Evolutionary conservation across 108 stramenopile genomes (phyloP).

Genomic region (Discostella stelligeroides): DNA sequence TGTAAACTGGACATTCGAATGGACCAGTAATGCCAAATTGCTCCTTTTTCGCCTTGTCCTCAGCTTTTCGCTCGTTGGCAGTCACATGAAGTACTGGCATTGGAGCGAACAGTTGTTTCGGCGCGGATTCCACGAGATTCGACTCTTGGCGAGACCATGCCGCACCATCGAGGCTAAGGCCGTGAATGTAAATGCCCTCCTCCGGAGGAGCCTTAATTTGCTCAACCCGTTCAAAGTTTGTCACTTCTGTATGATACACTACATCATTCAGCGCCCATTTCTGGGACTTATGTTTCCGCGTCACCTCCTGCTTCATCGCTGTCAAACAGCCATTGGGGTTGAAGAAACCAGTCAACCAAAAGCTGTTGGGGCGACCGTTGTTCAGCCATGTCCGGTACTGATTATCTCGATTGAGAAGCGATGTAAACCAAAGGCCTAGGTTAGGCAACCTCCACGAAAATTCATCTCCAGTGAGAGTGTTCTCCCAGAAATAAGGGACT

Average conservation of each 20-base stretch:
- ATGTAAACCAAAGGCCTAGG: conserved; percentile 88
- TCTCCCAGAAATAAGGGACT: conserved; percentile 83
- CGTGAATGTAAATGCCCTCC: conserved; percentile 90
- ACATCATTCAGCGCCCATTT: conserved; percentile 93
- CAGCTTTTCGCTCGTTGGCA: conserved; percentile 61
- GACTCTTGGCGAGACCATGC: conserved; percentile 76
- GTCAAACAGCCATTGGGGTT: conserved; percentile 90
- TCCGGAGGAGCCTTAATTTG: conserved; percentile 66
- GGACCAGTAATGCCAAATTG: conserved; percentile 64
- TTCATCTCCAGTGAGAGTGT: conserved; percentile 88
- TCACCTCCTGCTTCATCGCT: conserved; percentile 93
- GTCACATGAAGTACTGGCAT: conserved; percentile 81
- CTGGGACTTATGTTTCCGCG: conserved; percentile 76
- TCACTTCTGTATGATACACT: conserved; percentile 85
- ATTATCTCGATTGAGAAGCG: conserved; percentile 73
- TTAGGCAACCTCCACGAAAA: conserved; percentile 88
- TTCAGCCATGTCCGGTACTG: conserved; percentile 85
- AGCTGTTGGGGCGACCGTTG: conserved; percentile 70
- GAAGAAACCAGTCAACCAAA: conserved; percentile 90
- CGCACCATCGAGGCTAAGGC: conserved; percentile 85
- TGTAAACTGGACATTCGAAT: conserved; percentile 88
- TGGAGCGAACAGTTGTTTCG: conserved; percentile 77
- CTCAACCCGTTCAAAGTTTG: conserved; percentile 64
- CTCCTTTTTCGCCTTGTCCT: conserved; percentile 54
- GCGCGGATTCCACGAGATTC: conserved; percentile 70